Evolutionary conservation across 2,329 filamentous ascomycete genomes (phyloP).

Genomic region (Bipolaris sorokiniana): DNA sequence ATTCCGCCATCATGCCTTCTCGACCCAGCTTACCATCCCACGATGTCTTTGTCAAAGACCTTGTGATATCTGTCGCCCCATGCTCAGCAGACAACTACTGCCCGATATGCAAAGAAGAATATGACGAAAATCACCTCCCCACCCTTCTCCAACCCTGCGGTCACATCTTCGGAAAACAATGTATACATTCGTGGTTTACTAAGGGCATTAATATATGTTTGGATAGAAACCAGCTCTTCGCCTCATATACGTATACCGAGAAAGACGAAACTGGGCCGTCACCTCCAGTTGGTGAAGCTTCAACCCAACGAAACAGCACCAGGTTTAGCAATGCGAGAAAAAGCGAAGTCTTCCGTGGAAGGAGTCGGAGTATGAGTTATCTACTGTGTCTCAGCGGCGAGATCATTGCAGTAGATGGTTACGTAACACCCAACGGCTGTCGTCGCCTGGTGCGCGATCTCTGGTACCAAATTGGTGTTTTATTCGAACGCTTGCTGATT

Average conservation of each 20-base stretch:
- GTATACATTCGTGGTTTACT: slow-evolving; percentile 13
- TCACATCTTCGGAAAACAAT: slow-evolving; percentile 21
- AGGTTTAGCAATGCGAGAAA: neutral
- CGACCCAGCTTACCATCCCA: neutral
- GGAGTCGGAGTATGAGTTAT: neutral
- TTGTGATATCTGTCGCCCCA: slow-evolving; percentile 2
- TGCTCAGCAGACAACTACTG: slow-evolving; percentile 11
- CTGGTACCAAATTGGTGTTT: slow-evolving; percentile 4
- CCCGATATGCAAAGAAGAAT: slow-evolving; percentile 15
- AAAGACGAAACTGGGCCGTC: neutral
- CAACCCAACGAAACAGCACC: neutral
- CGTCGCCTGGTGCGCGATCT: slow-evolving; percentile 2
- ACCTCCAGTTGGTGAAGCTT: neutral
- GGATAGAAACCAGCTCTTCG: slow-evolving; percentile 7
- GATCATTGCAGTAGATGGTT: slow-evolving; percentile 9
- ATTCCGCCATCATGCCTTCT: neutral
- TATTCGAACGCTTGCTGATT: neutral
- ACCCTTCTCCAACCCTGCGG: slow-evolving; percentile 15
- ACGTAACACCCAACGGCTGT: slow-evolving; percentile 2
- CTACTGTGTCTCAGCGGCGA: slow-evolving; percentile 3
- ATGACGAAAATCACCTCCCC: neutral
- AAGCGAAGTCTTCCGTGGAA: neutral
- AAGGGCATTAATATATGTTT: neutral
- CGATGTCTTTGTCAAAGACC: neutral
- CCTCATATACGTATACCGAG: neutral